phyloP scores from a whole-genome alignment of 1,139 yeast genomes.

The Suhomyces ambrosiae region DNA sequence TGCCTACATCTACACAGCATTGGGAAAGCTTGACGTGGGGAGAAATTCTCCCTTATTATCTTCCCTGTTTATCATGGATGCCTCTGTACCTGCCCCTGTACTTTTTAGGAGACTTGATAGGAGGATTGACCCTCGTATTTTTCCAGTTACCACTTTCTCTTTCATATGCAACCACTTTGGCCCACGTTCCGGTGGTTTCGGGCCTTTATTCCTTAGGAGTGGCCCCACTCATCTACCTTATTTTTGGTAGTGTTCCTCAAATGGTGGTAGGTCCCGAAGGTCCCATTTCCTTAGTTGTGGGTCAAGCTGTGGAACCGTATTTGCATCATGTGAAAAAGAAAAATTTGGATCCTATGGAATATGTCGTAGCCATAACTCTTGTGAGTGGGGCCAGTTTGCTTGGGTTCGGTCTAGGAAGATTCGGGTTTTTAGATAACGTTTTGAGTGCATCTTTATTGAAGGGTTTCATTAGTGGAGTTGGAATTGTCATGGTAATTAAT shows the following conservation, averaged over 20 bases:
- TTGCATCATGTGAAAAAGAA: conserved; percentile 51
- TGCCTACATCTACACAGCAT: conserved; percentile 24
- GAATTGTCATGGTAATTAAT: conserved; percentile 82
- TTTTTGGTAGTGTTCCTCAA: conserved; percentile 91
- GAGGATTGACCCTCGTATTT: conserved; percentile 86
- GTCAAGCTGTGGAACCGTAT: conserved; percentile 81
- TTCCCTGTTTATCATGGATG: conserved; percentile 84
- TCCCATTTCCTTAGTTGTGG: conserved; percentile 87
- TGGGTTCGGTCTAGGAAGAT: conserved; percentile 76
- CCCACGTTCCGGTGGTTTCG: conserved; percentile 85
- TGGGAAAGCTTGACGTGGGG: conserved; percentile 31
- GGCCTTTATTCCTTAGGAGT: conserved; percentile 83
- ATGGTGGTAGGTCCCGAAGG: conserved; percentile 98
- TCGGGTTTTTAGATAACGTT: conserved; percentile 88
- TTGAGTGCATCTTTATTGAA: conserved; percentile 78
- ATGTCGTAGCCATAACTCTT: conserved; percentile 73
- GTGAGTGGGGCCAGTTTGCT: conserved; percentile 76
- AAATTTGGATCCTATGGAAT: conserved; percentile 57
- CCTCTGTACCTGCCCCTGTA: conserved; percentile 55
- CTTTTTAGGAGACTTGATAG: conserved; percentile 74
- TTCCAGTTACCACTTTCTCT: conserved; percentile 89
- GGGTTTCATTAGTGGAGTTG: conserved; percentile 94
- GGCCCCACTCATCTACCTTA: conserved; percentile 78
- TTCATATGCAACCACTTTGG: conserved; percentile 87
- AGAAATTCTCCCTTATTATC: conserved; percentile 60